phyloP scores from a whole-genome alignment of 1,139 yeast species.

The Taphrina communis region DNA sequence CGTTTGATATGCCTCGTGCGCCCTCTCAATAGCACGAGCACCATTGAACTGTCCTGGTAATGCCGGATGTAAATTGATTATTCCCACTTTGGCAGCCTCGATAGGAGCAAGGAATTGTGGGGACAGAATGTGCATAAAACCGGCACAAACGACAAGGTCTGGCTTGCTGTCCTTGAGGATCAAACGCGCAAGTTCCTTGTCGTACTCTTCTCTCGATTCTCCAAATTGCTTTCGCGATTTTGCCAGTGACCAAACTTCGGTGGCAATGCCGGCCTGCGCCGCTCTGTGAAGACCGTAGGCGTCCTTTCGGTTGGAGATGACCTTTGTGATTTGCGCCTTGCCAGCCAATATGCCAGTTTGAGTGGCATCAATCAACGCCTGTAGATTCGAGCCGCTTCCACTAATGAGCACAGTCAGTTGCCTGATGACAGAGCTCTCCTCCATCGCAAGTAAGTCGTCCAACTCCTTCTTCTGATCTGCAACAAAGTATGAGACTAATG shows the following conservation, averaged over 20 bases:
- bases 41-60: slow-evolving; percentile 97
- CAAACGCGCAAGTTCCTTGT: slow-evolving; percentile 73
- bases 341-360: slow-evolving; percentile 54
- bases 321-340: slow-evolving; percentile 67
- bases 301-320: slow-evolving; percentile 77
- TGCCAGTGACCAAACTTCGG: slow-evolving; percentile 72
- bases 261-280: slow-evolving; percentile 65
- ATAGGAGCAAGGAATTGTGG: slow-evolving; percentile 74
- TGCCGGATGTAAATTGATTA: slow-evolving; percentile 94
- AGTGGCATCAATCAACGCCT: slow-evolving; percentile 83
- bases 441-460: slow-evolving; percentile 56
- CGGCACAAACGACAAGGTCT: slow-evolving; percentile 91
- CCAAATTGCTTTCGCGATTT: slow-evolving; percentile 66
- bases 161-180: slow-evolving; percentile 64
- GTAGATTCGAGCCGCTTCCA: slow-evolving; percentile 92
- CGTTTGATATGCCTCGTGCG: slow-evolving; percentile 90
- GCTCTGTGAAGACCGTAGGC: slow-evolving; percentile 91
- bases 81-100: slow-evolving; percentile 66
- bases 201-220: slow-evolving; percentile 77
- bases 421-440: slow-evolving; percentile 17
- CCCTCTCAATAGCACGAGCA: slow-evolving; percentile 93
- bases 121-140: slow-evolving; percentile 94
- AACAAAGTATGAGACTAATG: slow-evolving; percentile 87
- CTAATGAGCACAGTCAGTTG: slow-evolving; percentile 70
- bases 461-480: slow-evolving; percentile 67